Percentiles rank a stretch among this genome's conserved stretches.
These are phyloP conservation scores for Mycena amicta DNA, from an alignment of 768 basidiomycete genomes.

Conservation along the genomic window DNA sequence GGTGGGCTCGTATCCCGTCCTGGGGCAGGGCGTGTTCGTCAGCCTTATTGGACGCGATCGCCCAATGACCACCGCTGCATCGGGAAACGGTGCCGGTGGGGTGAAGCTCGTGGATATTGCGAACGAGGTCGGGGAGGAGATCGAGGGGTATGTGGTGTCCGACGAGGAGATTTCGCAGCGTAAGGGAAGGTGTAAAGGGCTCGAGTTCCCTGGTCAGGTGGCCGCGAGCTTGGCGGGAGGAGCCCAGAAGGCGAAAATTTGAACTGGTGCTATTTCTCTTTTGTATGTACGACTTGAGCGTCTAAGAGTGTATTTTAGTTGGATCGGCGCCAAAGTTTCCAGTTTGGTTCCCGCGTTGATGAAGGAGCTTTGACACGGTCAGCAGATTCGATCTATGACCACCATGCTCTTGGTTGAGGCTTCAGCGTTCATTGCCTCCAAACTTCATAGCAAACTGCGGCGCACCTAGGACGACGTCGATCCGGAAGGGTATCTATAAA, in stretches of 20 bases:
- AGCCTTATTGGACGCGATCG: constrained; percentile 60
- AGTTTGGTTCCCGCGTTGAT: too few species aligned
- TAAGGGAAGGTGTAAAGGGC: constrained; percentile 31
- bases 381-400: too few species aligned
- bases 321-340: too few species aligned
- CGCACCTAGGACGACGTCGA: neutral
- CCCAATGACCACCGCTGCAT: constrained; percentile 6
- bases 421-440: too few species aligned
- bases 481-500: neutral
- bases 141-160: constrained; percentile 59
- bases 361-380: too few species aligned
- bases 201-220: constrained; percentile 3
- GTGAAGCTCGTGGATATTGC: constrained; percentile 57
- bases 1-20: constrained; percentile 76
- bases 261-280: neutral
- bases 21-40: constrained; percentile 69
- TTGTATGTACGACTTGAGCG: too few species aligned
- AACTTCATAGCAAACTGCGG: too few species aligned
- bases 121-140: constrained; percentile 60
- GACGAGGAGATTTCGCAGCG: constrained; percentile 66
- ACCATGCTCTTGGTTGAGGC: too few species aligned
- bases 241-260: constrained; percentile 16
- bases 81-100: constrained; percentile 48
- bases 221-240: constrained; percentile 14
- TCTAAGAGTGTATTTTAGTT: too few species aligned